Evolutionary conservation across 2,329 filamentous ascomycete genomes (phyloP).

Genomic region (Cyphellophora attinorum): DNA sequence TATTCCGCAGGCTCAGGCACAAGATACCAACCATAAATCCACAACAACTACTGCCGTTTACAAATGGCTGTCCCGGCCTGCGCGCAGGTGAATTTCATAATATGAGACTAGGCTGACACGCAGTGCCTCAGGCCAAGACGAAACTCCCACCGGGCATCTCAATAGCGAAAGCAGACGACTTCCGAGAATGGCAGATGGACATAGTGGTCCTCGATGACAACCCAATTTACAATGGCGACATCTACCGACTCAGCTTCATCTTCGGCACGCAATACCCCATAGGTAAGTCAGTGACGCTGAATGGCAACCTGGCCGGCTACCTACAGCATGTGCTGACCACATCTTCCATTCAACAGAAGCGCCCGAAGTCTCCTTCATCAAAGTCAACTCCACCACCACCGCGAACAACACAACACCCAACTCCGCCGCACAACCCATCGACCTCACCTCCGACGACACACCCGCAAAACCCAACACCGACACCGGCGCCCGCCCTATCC

Average conservation of each 20-base stretch:
- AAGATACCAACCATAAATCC: too few relatives aligned
- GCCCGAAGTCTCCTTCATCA: constrained; percentile 84
- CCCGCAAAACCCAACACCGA: constrained; percentile 15
- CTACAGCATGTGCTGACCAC: not conserved
- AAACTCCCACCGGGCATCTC: constrained; percentile 60
- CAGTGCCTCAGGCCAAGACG: constrained; percentile 39
- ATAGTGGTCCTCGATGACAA: constrained; percentile 85
- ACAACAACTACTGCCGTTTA: too few relatives aligned
- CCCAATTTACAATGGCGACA: constrained; percentile 72
- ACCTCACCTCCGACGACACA: constrained; percentile 4
- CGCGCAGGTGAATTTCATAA: too few relatives aligned
- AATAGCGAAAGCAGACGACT: constrained; percentile 70
- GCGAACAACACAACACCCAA: not conserved
- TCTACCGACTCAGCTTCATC: constrained; percentile 75
- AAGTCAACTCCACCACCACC: constrained; percentile 42
- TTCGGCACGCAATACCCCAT: constrained; percentile 85
- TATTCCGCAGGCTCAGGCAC: too few relatives aligned
- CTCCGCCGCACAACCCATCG: constrained; percentile 4
- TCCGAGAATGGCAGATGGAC: constrained; percentile 86
- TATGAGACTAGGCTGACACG: not conserved
- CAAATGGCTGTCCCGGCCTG: too few relatives aligned
- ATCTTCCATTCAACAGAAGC: constrained; percentile 59
- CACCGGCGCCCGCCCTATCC: constrained; percentile 51
- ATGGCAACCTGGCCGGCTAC: not conserved
- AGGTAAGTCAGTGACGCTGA: constrained; percentile 46